Evolutionary conservation across 371 early-diverging fungal species (phyloP).

Genomic region (Fennellomyces sp.): DNA sequence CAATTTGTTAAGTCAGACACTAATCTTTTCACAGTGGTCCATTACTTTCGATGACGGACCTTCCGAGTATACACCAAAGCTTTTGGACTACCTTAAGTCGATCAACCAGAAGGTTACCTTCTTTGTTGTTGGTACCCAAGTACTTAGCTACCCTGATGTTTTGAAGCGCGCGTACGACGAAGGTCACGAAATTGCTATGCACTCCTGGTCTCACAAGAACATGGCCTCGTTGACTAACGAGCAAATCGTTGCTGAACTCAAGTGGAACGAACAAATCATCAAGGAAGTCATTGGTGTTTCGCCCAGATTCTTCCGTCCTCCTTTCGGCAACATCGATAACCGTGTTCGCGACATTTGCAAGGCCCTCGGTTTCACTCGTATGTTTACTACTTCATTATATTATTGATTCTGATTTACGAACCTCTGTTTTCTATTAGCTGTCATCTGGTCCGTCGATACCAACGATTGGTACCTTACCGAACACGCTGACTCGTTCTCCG

Average conservation of each 20-base stretch:
- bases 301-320: constrained; percentile 64
- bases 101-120: constrained; percentile 62
- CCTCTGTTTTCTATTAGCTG: constrained; percentile 18
- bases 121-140: constrained; percentile 64
- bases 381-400: neutral
- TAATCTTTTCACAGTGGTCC: constrained; percentile 22
- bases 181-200: constrained; percentile 56
- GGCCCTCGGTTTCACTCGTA: constrained; percentile 43
- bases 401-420: neutral
- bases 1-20: too few species aligned
- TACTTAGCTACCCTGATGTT: constrained; percentile 51
- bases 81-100: constrained; percentile 54
- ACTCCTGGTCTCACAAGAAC: constrained; percentile 62
- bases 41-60: constrained; percentile 69
- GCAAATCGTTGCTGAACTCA: constrained; percentile 66
- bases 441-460: constrained; percentile 52
- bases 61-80: constrained; percentile 37
- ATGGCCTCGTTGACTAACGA: constrained; percentile 64
- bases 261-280: constrained; percentile 63
- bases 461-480: constrained; percentile 43
- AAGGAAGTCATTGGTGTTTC: constrained; percentile 63
- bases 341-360: constrained; percentile 50
- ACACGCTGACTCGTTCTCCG: constrained; percentile 10
- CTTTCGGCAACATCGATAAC: constrained; percentile 54
- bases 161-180: constrained; percentile 51